phyloP scores from a whole-genome alignment of 2,329 filamentous ascomycete species.

The Trichophyton verrucosum region DNA sequence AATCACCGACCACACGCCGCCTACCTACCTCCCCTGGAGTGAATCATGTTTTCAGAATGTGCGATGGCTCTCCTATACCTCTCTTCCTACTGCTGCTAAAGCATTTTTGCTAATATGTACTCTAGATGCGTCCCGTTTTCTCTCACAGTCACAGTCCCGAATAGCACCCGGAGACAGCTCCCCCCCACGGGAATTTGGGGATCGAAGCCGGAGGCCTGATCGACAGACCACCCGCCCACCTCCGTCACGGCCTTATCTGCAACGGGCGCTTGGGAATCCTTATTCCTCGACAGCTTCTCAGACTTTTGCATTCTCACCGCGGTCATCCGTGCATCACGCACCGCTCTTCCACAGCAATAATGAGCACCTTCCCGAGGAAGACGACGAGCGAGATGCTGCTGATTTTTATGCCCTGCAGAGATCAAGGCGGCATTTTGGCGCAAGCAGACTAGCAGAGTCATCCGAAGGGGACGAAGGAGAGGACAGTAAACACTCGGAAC shows the following conservation, averaged over 20 bases:
- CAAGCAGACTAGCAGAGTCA: slow-evolving; percentile 71
- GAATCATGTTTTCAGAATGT: slow-evolving; percentile 16
- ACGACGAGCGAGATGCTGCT: slow-evolving; percentile 86
- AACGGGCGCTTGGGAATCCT: slow-evolving; percentile 54
- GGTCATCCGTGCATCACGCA: slow-evolving; percentile 60
- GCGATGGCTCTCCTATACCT: background rate
- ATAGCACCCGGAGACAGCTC: slow-evolving; percentile 58
- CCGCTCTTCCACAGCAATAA: slow-evolving; percentile 89
- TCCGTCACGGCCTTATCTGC: slow-evolving; percentile 38
- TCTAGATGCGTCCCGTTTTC: slow-evolving; percentile 86
- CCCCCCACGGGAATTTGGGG: slow-evolving; percentile 34
- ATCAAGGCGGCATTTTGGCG: slow-evolving; percentile 77
- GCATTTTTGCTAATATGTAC: background rate
- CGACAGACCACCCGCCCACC: slow-evolving; percentile 36
- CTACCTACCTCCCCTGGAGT: background rate
- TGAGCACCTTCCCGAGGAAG: slow-evolving; percentile 83
- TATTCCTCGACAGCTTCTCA: slow-evolving; percentile 64
- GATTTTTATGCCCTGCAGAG: slow-evolving; percentile 85
- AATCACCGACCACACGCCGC: background rate
- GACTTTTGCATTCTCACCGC: slow-evolving; percentile 62
- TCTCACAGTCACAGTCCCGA: slow-evolving; percentile 90
- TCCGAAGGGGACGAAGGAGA: slow-evolving; percentile 64
- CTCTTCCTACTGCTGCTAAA: background rate
- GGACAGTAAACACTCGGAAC: slow-evolving; percentile 5
- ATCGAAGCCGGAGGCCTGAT: slow-evolving; percentile 35